Conservation (phyloP, 1,139 yeast species). For the Yamadazyma atmosphaerica region DNA sequence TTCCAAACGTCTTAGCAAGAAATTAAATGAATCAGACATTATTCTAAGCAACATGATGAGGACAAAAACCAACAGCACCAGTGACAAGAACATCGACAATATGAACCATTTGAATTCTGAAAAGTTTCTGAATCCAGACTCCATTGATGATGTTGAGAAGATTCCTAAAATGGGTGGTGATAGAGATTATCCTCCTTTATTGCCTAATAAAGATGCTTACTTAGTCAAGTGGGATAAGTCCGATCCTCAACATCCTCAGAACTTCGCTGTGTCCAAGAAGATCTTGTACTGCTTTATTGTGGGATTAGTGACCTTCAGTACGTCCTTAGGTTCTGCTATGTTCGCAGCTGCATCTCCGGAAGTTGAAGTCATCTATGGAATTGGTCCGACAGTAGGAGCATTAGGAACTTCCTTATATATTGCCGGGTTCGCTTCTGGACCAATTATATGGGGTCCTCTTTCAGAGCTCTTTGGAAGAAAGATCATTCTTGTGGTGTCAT, state of each 20-base stretch:
- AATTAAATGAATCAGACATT: neutral
- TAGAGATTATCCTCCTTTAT: slow-evolving; percentile 32
- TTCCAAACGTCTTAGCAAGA: neutral
- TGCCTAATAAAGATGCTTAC: slow-evolving; percentile 32
- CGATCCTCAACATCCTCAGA: slow-evolving; percentile 49
- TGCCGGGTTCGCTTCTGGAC: slow-evolving; percentile 43
- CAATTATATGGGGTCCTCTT: slow-evolving; percentile 40
- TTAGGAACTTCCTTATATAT: slow-evolving; percentile 40
- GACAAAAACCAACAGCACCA: neutral
- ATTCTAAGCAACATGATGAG: neutral
- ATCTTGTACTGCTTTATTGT: slow-evolving; percentile 24
- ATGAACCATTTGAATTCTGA: neutral
- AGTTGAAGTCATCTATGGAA: slow-evolving; percentile 24
- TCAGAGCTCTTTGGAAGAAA: slow-evolving; percentile 40
- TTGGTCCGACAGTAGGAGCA: slow-evolving; percentile 32
- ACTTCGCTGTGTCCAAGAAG: slow-evolving; percentile 38
- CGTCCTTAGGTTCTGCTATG: slow-evolving; percentile 50
- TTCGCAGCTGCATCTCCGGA: slow-evolving; percentile 27
- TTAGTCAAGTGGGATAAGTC: slow-evolving; percentile 44
- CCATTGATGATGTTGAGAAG: neutral
- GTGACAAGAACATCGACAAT: neutral
- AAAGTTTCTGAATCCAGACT: neutral
- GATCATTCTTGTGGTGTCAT: slow-evolving; percentile 25
- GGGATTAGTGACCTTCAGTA: slow-evolving; percentile 30
- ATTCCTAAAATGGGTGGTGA: slow-evolving; percentile 38